phyloP scores from a whole-genome alignment of 1,139 yeast genomes.

The Suhomyces taliae region DNA sequence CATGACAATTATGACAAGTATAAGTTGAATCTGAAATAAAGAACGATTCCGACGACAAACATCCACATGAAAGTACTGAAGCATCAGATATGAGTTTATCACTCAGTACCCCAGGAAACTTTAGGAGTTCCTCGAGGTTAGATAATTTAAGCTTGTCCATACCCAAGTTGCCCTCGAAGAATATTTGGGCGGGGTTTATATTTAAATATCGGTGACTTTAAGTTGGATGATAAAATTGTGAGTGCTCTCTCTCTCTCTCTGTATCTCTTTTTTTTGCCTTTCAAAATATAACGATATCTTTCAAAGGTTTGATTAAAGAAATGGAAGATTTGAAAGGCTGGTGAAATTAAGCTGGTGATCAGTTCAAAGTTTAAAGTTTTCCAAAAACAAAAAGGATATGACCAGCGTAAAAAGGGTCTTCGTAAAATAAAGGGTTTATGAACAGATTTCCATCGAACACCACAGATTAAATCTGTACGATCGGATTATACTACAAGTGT shows the following conservation, averaged over 20 bases:
- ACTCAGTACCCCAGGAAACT: constrained; percentile 25
- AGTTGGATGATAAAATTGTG: not conserved
- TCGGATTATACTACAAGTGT: not conserved
- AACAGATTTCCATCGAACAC: no score
- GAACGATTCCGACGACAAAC: constrained; percentile 57
- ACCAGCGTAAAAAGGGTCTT: no score
- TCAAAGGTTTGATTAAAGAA: no score
- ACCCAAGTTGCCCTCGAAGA: not conserved
- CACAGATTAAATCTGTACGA: not conserved
- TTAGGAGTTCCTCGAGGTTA: constrained; percentile 31
- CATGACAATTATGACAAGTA: constrained; percentile 53
- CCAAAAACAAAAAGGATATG: no score
- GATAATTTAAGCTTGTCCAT: constrained; percentile 32
- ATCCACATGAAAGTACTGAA: constrained; percentile 66
- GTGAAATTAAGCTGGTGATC: no score
- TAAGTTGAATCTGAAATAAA: constrained; percentile 24
- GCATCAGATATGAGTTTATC: constrained; percentile 46
- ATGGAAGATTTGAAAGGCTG: no score
- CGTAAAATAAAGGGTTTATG: no score
- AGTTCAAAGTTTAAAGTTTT: no score
- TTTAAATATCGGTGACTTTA: not conserved
- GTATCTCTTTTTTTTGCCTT: not conserved
- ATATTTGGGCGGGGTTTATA: not conserved
- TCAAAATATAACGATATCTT: not conserved
- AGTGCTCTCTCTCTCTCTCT: no score